Base-by-base conservation (phyloP, 2,329 filamentous ascomycete genomes). In the Ceratocystis lukuohia region DNA sequence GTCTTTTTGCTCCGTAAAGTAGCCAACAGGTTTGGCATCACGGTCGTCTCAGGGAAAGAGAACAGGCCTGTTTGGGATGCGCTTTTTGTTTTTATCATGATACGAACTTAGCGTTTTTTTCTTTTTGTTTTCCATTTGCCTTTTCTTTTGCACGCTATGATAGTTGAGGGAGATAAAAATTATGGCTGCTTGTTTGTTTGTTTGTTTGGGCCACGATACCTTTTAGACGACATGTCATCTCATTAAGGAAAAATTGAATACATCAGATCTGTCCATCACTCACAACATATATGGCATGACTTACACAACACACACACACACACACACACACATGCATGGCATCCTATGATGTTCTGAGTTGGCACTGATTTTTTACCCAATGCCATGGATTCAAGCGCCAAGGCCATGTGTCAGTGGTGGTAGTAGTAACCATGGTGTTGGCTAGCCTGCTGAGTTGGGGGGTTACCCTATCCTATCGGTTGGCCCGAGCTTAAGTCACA, bases 11-110 rank as follows among this genome's bases (percentile, higher is more conserved):
- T 63, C 25, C 56, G 15, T 63, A 61, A 67, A 28, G 45, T 48
- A 56, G 67, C 64, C 67, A 66, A 64, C 64, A 66, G 61, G 67
- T 66, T 67, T 66, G 67, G 64, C 62, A 64, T 57, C 46, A 65
- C 50, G 63, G 28, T 61, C 65, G 48, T 68, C 67, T 62, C 65
- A 61, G 57, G 63, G 66, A 46, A 45, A 65, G 57, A 66, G 62
- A 68, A 30, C 41, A 46, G n/a, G 30, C 37, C 37, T 53, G 57
- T 46, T 45, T 30, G 48, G 41, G 61, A 48, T 50, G 28, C 15
- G 22, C 17, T 61, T 66, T 53, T 50, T 53, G 44, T 41, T 62
- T 37, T 48, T 30, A 44, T 28, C 44, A 50, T 62, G 22, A 15
- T 59, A 33, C 30, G 56, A 59, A 59, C 30, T 37, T 37, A 6